These are phyloP conservation scores for Blastobotrys chiropterorum DNA, from an alignment of 805 yeast species.

Conservation along the genomic window DNA sequence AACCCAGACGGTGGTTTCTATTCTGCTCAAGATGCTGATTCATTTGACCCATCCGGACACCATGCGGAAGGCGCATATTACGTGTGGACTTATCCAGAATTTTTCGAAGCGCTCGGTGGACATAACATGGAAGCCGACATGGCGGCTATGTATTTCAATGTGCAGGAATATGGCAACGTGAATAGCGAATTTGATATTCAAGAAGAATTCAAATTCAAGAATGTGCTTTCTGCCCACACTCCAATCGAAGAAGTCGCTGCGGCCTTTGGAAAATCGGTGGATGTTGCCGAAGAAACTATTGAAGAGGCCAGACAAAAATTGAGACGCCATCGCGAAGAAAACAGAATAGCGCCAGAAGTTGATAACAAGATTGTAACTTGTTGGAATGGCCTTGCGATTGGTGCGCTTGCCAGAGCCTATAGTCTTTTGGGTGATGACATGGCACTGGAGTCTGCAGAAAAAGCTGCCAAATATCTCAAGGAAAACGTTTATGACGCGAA, in stretches of 20 bases:
- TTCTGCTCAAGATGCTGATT: constrained; percentile 33
- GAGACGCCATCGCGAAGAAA: constrained; percentile 19
- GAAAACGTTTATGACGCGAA: constrained; percentile 21
- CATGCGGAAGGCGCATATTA: constrained; percentile 31
- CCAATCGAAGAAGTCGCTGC: constrained; percentile 26
- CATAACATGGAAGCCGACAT: constrained; percentile 29
- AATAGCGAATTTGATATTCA: constrained; percentile 29
- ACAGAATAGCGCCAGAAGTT: constrained; percentile 28
- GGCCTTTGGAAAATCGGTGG: constrained; percentile 28
- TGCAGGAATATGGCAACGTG: constrained; percentile 33
- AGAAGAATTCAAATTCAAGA: constrained; percentile 26
- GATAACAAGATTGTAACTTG: constrained; percentile 30
- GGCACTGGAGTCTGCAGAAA: constrained; percentile 24
- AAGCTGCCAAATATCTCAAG: constrained; percentile 23
- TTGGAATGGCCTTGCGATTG: constrained; percentile 35
- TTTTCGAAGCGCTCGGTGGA: constrained; percentile 16
- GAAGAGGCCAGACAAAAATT: constrained; percentile 22
- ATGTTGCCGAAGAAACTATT: constrained; percentile 21
- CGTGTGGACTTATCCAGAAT: constrained; percentile 32
- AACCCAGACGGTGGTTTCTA: constrained; percentile 25
- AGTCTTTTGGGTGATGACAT: constrained; percentile 13
- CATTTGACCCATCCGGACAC: constrained; percentile 19
- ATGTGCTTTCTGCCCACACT: constrained; percentile 27
- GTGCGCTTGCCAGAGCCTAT: constrained; percentile 32
- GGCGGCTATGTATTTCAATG: constrained; percentile 32